These are phyloP conservation scores for Pichia membranifaciens DNA, from an alignment of 805 yeast species.

Conservation along the genomic window DNA sequence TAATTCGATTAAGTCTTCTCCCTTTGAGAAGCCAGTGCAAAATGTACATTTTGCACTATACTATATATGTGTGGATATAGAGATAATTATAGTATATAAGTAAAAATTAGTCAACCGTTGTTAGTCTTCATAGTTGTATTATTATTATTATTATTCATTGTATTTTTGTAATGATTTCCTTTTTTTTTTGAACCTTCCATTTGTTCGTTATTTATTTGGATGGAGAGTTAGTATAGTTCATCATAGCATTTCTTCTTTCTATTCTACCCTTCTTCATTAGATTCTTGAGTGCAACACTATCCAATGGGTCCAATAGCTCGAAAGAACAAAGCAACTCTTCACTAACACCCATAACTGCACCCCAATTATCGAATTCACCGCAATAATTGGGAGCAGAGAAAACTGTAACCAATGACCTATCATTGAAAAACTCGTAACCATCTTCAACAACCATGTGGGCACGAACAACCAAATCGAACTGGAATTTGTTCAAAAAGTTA, in stretches of 20 bases:
- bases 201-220: constrained; percentile 12
- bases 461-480: constrained; percentile 74
- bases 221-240: constrained; percentile 23
- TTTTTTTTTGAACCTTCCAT: no score
- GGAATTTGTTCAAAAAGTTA: constrained; percentile 66
- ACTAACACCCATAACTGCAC: constrained; percentile 95
- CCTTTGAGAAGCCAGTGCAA: no score
- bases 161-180: no score
- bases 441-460: constrained; percentile 89
- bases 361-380: constrained; percentile 91
- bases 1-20: no score
- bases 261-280: constrained; percentile 92
- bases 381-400: constrained; percentile 74
- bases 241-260: constrained; percentile 62
- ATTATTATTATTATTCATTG: neutral
- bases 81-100: no score
- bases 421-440: constrained; percentile 73
- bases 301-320: constrained; percentile 90
- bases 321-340: constrained; percentile 90
- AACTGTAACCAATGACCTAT: constrained; percentile 64
- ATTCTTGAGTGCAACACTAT: constrained; percentile 86
- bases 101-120: neutral
- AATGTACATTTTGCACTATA: no score
- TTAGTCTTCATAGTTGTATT: neutral
- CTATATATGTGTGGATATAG: no score